These are phyloP conservation scores for Hypoxylon cercidicola DNA, from an alignment of 495 filamentous ascomycete species.

Conservation along the genomic window DNA sequence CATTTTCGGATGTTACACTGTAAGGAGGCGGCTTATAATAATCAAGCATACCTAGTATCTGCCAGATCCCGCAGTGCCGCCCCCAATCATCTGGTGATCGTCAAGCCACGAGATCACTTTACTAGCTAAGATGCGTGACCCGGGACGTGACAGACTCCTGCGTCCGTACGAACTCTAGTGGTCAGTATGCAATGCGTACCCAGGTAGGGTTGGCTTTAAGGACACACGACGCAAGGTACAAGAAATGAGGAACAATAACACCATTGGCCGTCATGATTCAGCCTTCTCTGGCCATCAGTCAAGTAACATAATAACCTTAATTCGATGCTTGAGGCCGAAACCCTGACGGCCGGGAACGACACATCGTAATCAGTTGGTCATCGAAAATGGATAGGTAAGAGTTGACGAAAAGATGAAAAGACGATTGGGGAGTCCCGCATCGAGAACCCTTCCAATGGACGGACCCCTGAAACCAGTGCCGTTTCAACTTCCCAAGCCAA, in stretches of 20 bases:
- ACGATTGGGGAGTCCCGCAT: constrained; percentile 3
- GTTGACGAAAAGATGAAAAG: neutral
- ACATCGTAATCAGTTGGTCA: neutral
- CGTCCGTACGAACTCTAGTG: constrained; percentile 10
- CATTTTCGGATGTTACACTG: neutral
- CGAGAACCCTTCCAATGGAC: constrained; percentile 14
- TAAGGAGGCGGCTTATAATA: neutral
- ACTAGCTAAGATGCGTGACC: constrained; percentile 12
- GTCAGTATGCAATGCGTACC: constrained; percentile 15
- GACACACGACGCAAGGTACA: neutral
- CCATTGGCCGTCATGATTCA: constrained; percentile 1
- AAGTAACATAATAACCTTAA: neutral
- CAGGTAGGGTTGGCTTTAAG: constrained; percentile 1
- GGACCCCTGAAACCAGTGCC: constrained; percentile 34
- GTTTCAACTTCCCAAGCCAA: constrained; percentile 35
- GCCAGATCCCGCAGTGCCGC: constrained; percentile 11
- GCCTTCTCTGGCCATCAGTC: neutral
- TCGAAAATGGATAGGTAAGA: neutral
- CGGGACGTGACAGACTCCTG: constrained; percentile 4
- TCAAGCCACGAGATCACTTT: constrained; percentile 3
- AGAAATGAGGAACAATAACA: constrained; percentile 4
- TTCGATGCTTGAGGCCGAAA: constrained; percentile 3
- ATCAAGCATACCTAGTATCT: neutral
- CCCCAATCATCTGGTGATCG: neutral
- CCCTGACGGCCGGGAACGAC: neutral